phyloP scores from a whole-genome alignment of 192 early-diverging fungal genomes.

The Mortierella claussenii region DNA sequence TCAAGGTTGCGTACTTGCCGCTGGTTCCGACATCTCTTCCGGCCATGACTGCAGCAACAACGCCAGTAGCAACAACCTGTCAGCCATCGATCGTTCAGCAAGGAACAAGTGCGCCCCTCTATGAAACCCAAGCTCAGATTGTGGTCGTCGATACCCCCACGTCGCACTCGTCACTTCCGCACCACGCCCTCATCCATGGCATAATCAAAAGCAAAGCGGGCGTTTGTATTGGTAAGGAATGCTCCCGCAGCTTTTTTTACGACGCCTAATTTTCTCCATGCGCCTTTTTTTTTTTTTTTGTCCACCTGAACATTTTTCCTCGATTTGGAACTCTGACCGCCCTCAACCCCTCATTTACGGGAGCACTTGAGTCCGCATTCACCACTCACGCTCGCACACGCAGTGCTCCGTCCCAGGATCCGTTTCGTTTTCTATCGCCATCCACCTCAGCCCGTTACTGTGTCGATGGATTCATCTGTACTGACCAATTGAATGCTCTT shows the following conservation, averaged over 20 bases:
- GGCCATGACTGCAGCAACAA: neutral
- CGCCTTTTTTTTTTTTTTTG: neutral
- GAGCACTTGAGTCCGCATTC: too few species aligned
- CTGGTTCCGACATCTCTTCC: slow-evolving; percentile 15
- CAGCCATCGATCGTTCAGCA: neutral
- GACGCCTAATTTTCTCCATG: too few species aligned
- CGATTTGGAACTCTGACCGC: too few species aligned
- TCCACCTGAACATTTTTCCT: slow-evolving; percentile 36
- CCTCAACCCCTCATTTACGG: too few species aligned
- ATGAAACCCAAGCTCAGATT: slow-evolving; percentile 12
- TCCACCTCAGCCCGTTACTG: neutral
- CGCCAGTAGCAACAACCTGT: neutral
- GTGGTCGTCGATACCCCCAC: neutral
- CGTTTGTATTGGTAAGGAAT: slow-evolving; percentile 39
- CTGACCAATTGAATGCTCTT: too few species aligned
- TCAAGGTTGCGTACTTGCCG: slow-evolving; percentile 25
- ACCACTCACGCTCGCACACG: too few species aligned
- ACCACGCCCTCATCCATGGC: slow-evolving; percentile 6
- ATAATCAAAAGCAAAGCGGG: slow-evolving; percentile 15
- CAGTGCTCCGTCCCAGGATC: too few species aligned
- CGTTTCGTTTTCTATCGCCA: too few species aligned
- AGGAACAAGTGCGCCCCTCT: neutral
- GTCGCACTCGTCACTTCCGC: neutral
- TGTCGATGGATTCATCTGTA: neutral
- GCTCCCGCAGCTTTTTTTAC: too few species aligned